phyloP scores from a whole-genome alignment of 768 basidiomycete species.

The Crassisporium funariophilum region DNA sequence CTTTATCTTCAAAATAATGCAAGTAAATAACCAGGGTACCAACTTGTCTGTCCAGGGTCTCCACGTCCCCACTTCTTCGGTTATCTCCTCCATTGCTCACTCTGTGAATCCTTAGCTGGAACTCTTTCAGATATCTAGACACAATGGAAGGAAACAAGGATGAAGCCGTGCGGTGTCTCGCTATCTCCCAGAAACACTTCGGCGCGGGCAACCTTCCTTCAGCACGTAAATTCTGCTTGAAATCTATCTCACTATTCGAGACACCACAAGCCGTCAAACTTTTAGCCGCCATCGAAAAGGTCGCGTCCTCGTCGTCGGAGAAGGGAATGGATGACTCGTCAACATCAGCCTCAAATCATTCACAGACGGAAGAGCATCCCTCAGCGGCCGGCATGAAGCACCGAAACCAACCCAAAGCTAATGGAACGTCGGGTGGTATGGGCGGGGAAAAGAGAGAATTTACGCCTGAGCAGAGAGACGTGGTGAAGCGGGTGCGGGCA shows the following conservation, averaged over 20 bases:
- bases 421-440: slow-evolving; percentile 62
- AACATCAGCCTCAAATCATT: slow-evolving; percentile 30
- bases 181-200: slow-evolving; percentile 76
- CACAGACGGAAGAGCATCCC: slow-evolving; percentile 67
- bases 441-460: slow-evolving; percentile 82
- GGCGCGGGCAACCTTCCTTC: slow-evolving; percentile 71
- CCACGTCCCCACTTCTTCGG: not conserved
- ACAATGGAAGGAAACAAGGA: slow-evolving; percentile 88
- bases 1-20: too few species aligned
- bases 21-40: too few species aligned
- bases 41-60: too few species aligned
- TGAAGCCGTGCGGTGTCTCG: slow-evolving; percentile 81
- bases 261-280: slow-evolving; percentile 75
- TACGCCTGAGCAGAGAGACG: slow-evolving; percentile 77
- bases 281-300: slow-evolving; percentile 65
- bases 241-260: slow-evolving; percentile 80
- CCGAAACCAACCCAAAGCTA: slow-evolving; percentile 42
- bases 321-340: slow-evolving; percentile 44
- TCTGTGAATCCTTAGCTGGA: not conserved
- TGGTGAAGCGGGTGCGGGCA: slow-evolving; percentile 82
- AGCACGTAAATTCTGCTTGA: slow-evolving; percentile 88
- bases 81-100: not conserved
- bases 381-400: slow-evolving; percentile 75
- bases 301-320: slow-evolving; percentile 47
- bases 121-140: slow-evolving; percentile 1